phyloP scores from a whole-genome alignment of 2,329 filamentous ascomycete genomes.

The Neocucurbitaria cava region DNA sequence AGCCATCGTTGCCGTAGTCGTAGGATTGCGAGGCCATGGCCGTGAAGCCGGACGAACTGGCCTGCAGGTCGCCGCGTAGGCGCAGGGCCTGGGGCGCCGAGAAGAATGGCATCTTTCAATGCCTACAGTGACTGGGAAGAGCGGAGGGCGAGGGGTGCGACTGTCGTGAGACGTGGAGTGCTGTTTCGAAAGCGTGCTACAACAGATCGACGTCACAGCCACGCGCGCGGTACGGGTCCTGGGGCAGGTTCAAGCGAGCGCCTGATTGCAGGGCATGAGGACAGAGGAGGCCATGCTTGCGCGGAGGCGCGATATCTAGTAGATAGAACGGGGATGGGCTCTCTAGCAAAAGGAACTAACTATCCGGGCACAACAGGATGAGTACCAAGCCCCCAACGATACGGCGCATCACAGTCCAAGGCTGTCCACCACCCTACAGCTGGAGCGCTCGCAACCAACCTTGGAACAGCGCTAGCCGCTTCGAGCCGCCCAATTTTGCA shows the following conservation, averaged over 20 bases:
- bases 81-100: constrained; percentile 44
- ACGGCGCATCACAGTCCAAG: not conserved
- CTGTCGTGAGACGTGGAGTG: constrained; percentile 30
- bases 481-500: no score
- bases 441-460: no score
- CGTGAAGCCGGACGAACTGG: constrained; percentile 32
- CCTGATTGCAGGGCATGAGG: constrained; percentile 1
- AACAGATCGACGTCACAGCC: constrained; percentile 23
- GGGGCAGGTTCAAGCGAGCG: constrained; percentile 10
- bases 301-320: constrained; percentile 1
- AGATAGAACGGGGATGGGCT: not conserved
- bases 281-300: constrained; percentile 9
- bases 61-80: constrained; percentile 36
- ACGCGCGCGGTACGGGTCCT: constrained; percentile 10
- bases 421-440: not conserved
- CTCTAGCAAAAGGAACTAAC: constrained; percentile 7
- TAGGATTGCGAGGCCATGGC: constrained; percentile 45
- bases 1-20: constrained; percentile 37
- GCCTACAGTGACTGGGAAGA: constrained; percentile 10
- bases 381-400: not conserved
- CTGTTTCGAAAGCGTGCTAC: constrained; percentile 19
- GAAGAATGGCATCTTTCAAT: constrained; percentile 41
- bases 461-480: constrained; percentile 4
- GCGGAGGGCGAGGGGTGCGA: constrained; percentile 19
- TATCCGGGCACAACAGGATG: not conserved